Evolutionary conservation across 2,329 filamentous ascomycete genomes (phyloP).

Genomic region (Botrytis sinoallii): DNA sequence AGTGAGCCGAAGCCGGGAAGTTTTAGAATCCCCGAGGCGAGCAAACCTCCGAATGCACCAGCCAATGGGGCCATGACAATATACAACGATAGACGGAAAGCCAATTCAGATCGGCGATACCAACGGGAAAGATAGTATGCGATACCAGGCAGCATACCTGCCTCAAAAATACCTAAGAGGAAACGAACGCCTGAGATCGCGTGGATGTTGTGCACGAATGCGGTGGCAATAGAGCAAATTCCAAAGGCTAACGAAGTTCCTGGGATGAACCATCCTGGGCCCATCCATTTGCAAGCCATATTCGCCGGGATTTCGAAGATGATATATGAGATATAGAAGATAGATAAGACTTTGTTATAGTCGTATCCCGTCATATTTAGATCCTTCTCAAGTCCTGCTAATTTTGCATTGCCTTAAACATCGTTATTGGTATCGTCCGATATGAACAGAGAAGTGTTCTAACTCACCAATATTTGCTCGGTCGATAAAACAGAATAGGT

Average conservation of each 20-base stretch:
- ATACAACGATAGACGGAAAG: slow-evolving; percentile 65
- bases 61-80: slow-evolving; percentile 69
- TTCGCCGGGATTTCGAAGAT: slow-evolving; percentile 67
- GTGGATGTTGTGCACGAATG: slow-evolving; percentile 56
- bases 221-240: slow-evolving; percentile 60
- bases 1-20: slow-evolving; percentile 52
- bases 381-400: slow-evolving; percentile 63
- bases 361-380: slow-evolving; percentile 59
- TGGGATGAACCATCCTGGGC: slow-evolving; percentile 70
- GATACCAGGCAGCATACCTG: slow-evolving; percentile 62
- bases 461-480: slow-evolving; percentile 66
- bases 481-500: slow-evolving; percentile 73
- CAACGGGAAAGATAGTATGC: slow-evolving; percentile 71
- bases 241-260: slow-evolving; percentile 61
- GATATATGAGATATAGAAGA: slow-evolving; percentile 73
- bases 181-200: slow-evolving; percentile 56
- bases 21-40: slow-evolving; percentile 62
- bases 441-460: background rate
- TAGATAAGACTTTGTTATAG: slow-evolving; percentile 65
- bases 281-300: slow-evolving; percentile 66
- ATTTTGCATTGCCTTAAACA: slow-evolving; percentile 59
- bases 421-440: background rate
- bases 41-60: slow-evolving; percentile 67
- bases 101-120: slow-evolving; percentile 67
- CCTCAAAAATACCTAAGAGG: slow-evolving; percentile 66